A percentile compares a stretch with the other conserved stretches of the same genome.
Evolutionary conservation across 306 rosid species (phyloP).

Genomic region (Fragaria ananassa): DNA sequence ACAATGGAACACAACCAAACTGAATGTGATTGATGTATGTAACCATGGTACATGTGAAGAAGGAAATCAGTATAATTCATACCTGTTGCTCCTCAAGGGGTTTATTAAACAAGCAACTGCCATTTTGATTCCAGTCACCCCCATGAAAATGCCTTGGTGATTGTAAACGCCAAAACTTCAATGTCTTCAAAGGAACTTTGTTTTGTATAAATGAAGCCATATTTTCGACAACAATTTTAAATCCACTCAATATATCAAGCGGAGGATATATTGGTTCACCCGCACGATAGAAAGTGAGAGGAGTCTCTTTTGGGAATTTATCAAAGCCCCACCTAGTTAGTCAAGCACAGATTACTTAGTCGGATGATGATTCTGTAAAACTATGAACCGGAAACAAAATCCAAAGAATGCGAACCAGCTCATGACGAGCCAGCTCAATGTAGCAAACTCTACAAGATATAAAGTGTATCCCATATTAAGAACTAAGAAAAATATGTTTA

Average conservation of each 20-base stretch:
- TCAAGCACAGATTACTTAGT: conserved; percentile 25
- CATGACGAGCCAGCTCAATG: neutral
- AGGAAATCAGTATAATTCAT: conserved; percentile 24
- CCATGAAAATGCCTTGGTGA: conserved; percentile 89
- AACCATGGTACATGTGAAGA: neutral
- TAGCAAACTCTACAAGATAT: neutral
- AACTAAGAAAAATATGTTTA: neutral
- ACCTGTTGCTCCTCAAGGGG: conserved; percentile 79
- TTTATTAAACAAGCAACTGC: conserved; percentile 76
- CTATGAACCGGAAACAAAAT: neutral
- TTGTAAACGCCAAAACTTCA: conserved; percentile 82
- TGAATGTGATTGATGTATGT: neutral
- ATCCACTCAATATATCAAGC: conserved; percentile 62
- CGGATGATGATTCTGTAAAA: neutral
- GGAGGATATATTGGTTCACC: conserved; percentile 67
- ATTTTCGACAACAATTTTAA: conserved; percentile 59
- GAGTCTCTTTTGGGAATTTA: conserved; percentile 77
- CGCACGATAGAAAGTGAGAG: conserved; percentile 70
- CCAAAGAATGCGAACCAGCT: neutral
- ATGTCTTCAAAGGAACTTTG: conserved; percentile 52
- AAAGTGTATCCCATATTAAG: neutral
- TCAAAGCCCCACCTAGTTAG: conserved; percentile 79
- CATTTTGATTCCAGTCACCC: conserved; percentile 93
- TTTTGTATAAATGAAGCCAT: conserved; percentile 55
- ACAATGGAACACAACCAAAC: neutral